Evolutionary conservation across 345 rosid species (phyloP).

Genomic region (Melaleuca quinquenervia): DNA sequence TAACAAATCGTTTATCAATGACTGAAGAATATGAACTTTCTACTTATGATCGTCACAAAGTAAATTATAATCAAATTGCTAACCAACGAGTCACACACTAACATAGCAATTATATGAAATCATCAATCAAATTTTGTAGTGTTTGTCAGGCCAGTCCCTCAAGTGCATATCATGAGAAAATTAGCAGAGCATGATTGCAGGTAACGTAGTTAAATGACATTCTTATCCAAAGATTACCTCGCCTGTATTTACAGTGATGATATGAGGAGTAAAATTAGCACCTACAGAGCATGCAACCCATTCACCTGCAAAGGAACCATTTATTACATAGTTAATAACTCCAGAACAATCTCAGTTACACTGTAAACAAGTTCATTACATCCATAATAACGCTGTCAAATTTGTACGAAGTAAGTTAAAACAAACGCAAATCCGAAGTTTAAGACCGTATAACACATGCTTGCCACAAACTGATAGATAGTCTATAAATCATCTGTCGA

Average conservation of each 20-base stretch:
- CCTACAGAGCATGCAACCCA: constrained; percentile 90
- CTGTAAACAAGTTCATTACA: background rate
- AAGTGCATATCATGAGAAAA: background rate
- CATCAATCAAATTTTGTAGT: background rate
- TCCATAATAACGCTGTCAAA: background rate
- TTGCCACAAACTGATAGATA: background rate
- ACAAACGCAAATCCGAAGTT: background rate
- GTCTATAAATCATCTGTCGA: background rate
- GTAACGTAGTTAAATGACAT: background rate
- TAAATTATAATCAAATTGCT: background rate
- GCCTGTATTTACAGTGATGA: constrained; percentile 82
- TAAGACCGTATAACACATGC: background rate
- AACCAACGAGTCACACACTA: background rate
- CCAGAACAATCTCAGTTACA: background rate
- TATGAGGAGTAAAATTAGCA: constrained; percentile 87
- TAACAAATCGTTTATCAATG: too few relatives aligned
- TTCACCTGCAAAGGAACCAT: constrained; percentile 46
- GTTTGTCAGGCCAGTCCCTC: background rate
- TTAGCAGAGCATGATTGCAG: background rate
- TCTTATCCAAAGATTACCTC: constrained; percentile 48
- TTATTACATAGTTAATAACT: constrained; percentile 5
- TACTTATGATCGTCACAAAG: too few relatives aligned
- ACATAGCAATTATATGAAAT: background rate
- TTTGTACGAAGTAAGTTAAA: background rate
- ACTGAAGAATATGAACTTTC: too few relatives aligned